Conservation (phyloP, 169 alveolate species). For the Theileria equi region DNA sequence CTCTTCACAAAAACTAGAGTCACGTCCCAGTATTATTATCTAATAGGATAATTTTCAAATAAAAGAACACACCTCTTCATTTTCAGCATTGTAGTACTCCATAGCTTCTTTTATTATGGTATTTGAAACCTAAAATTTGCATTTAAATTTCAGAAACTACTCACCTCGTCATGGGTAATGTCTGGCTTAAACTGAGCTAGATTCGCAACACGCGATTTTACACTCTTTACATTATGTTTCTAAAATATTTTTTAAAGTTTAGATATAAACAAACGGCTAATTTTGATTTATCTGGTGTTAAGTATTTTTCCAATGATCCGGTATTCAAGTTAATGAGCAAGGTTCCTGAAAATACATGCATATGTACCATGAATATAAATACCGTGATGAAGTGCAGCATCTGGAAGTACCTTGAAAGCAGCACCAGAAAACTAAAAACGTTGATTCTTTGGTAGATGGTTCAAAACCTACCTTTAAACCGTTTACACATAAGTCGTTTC, state of each 20-base stretch:
- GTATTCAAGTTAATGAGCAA: conserved; percentile 76
- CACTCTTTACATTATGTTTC: conserved; percentile 82
- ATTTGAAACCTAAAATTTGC: conserved; percentile 29
- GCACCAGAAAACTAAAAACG: conserved; percentile 80
- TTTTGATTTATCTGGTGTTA: conserved; percentile 82
- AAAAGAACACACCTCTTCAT: conserved; percentile 7
- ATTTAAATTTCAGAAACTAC: neutral
- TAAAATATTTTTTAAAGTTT: neutral
- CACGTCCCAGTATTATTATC: conserved; percentile 1
- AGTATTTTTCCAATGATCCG: conserved; percentile 67
- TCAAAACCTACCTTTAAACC: conserved; percentile 68
- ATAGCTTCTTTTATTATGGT: conserved; percentile 44
- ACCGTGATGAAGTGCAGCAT: conserved; percentile 89
- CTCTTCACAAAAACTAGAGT: conserved; percentile 10
- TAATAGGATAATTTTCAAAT: neutral
- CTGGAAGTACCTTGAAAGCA: conserved; percentile 82
- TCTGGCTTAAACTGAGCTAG: conserved; percentile 63
- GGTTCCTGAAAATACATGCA: conserved; percentile 73
- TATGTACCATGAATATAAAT: conserved; percentile 66
- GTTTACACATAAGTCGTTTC: conserved; percentile 85
- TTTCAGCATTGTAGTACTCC: neutral
- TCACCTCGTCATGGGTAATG: conserved; percentile 23
- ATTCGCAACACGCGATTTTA: conserved; percentile 77
- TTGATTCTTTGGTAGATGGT: neutral
- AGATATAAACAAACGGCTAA: conserved; percentile 25